Evolutionary conservation across 208 protist species (phyloP), one percentile per base, ranked within the genome.

Genomic region (Leishmania major): DNA sequence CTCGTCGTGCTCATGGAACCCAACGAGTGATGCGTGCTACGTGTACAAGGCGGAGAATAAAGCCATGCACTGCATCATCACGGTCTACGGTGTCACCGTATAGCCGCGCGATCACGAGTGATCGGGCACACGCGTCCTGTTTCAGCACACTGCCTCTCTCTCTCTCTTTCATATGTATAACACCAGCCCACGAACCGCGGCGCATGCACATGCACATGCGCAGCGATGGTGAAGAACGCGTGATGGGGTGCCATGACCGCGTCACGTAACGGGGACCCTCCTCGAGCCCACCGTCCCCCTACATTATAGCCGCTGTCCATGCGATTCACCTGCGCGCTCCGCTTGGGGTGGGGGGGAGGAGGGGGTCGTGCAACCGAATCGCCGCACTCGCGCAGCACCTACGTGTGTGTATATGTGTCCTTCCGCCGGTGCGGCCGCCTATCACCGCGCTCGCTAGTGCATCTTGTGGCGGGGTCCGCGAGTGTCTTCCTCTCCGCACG

Each of bases 1-100:
- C 47, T 95, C 93, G 22, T 91, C 92, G 15, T 97, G 93, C 86
- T 96, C 89, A 40, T 99, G 97, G 96, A 96, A 98, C 83, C 86
- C 92, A 22, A 79, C 83, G 11, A 97, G 93, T 74, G 97, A 99
- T 81, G 87, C 87, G 11, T 96, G 92, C 80, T 98, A 95, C 79
- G 92, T 96, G 40, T 75, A 96, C 81, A 90, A 93, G 64, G 79
- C 86, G 22, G 92, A 98, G 82, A 97, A 96, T 64, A 95, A 89
- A 71, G 91, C 85, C 10, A 96, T 96, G 92, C 83, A 92, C 70
- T 98, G 95, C 78, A 91, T 98, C 62, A 81, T 97, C 4, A 96
- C 93, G 15, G 90, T 98, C 25, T 98, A 96, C 84, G 95, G 95
- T 74, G 83, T 98, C 70, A 91, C 89, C 19, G 75, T 94, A 72